A percentile compares a stretch with the other conserved stretches of the same genome.
Conservation (phyloP, 148 eudicot genomes). For the Cornus suecica region DNA sequence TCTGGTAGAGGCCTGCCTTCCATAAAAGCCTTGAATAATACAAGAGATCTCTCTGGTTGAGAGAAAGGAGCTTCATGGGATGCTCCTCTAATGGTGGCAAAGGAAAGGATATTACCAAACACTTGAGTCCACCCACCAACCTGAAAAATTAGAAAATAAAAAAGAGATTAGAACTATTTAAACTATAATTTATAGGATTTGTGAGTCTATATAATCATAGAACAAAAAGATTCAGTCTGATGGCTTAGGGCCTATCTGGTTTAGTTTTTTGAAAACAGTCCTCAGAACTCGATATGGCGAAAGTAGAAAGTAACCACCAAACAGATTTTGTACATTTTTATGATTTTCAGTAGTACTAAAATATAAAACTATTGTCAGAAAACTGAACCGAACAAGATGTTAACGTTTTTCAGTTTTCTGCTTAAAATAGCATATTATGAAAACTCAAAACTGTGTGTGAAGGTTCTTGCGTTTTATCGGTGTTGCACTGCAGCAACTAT, state of each 20-base stretch:
- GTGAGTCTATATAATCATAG: background rate
- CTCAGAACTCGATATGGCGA: too few relatives aligned
- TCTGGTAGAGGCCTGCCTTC: constrained; percentile 30
- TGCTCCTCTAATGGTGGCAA: constrained; percentile 49
- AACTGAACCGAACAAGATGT: too few relatives aligned
- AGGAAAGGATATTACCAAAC: constrained; percentile 28
- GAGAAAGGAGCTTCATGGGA: constrained; percentile 41
- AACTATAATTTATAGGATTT: background rate
- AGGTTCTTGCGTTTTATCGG: background rate
- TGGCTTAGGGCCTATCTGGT: background rate
- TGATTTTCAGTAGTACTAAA: too few relatives aligned
- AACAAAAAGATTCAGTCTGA: background rate
- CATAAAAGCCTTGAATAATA: constrained; percentile 32
- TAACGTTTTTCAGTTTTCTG: too few relatives aligned
- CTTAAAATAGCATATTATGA: too few relatives aligned
- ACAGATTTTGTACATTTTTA: too few relatives aligned
- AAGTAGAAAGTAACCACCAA: too few relatives aligned
- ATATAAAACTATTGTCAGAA: too few relatives aligned
- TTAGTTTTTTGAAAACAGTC: background rate
- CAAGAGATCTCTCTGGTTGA: constrained; percentile 42
- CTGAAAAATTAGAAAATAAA: constrained; percentile 12
- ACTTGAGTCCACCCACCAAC: constrained; percentile 50
- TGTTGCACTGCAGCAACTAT: background rate
- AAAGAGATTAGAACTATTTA: background rate
- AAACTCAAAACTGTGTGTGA: too few relatives aligned